A percentile compares a stretch with the other conserved stretches of the same genome.
These are phyloP conservation scores for Reutealis trisperma DNA, from an alignment of 345 rosid species.

Conservation along the genomic window DNA sequence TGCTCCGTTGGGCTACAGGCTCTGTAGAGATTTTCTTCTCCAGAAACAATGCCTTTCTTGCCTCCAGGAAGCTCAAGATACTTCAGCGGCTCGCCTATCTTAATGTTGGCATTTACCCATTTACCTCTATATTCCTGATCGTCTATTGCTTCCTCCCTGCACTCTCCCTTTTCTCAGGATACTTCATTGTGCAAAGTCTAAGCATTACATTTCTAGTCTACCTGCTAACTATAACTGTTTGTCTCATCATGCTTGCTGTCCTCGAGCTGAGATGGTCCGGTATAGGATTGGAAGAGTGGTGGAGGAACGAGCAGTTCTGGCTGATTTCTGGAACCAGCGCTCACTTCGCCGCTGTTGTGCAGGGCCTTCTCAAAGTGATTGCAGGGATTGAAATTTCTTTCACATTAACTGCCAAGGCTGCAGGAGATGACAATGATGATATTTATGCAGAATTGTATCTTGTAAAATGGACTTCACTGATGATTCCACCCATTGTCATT, in stretches of 20 bases:
- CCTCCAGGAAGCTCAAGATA: slow-evolving; percentile 55
- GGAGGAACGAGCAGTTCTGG: slow-evolving; percentile 99
- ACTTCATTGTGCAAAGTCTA: slow-evolving; percentile 70
- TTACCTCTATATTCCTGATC: slow-evolving; percentile 83
- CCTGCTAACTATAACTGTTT: slow-evolving; percentile 60
- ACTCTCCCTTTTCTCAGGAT: slow-evolving; percentile 85
- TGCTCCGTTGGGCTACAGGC: slow-evolving; percentile 95
- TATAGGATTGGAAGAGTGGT: slow-evolving; percentile 85
- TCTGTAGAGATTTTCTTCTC: slow-evolving; percentile 98
- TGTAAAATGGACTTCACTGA: slow-evolving; percentile 86
- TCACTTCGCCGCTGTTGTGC: slow-evolving; percentile 82
- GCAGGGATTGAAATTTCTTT: slow-evolving; percentile 96
- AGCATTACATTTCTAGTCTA: slow-evolving; percentile 60
- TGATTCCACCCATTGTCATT: slow-evolving; percentile 88
- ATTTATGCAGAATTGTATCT: slow-evolving; percentile 73
- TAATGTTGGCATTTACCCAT: slow-evolving; percentile 93
- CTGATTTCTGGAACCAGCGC: slow-evolving; percentile 91
- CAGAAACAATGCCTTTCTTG: slow-evolving; percentile 82
- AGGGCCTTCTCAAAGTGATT: slow-evolving; percentile 77
- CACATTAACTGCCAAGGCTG: slow-evolving; percentile 80
- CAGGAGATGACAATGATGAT: slow-evolving; percentile 74
- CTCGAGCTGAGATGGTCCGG: slow-evolving; percentile 92
- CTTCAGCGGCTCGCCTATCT: slow-evolving; percentile 87
- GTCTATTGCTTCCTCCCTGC: slow-evolving; percentile 96
- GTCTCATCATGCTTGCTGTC: slow-evolving; percentile 68